Percentiles rank a stretch among this genome's conserved stretches.
phyloP scores from a whole-genome alignment of 2,329 filamentous ascomycete genomes.

The Oidium heveae region DNA sequence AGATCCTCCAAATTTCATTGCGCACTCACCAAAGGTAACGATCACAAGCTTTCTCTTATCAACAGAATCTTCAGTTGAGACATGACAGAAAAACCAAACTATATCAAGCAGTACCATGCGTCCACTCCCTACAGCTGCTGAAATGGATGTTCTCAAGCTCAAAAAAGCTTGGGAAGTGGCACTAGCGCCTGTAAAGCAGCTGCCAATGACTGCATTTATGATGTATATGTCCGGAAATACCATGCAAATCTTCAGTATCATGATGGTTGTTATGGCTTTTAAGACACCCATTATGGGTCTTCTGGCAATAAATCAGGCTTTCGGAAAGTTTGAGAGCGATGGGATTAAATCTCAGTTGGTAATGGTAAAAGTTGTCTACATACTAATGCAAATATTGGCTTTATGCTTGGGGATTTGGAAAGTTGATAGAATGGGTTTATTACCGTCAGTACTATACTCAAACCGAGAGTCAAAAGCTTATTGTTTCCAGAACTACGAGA shows the following conservation, averaged over 20 bases:
- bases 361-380: conserved; percentile 66
- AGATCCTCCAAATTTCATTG: too few relatives aligned
- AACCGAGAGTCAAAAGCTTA: conserved; percentile 10
- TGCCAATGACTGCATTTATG: conserved; percentile 97
- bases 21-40: too few relatives aligned
- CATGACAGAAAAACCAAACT: conserved; percentile 16
- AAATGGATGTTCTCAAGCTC: conserved; percentile 87
- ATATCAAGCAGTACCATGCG: conserved; percentile 21
- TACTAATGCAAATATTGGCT: conserved; percentile 65
- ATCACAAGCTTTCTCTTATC: too few relatives aligned
- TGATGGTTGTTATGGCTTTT: conserved; percentile 99
- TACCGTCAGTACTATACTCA: conserved; percentile 41
- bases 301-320: conserved; percentile 61
- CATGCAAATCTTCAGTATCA: conserved; percentile 96
- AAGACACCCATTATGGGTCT: conserved; percentile 82
- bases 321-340: conserved; percentile 71
- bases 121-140: conserved; percentile 46
- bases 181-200: conserved; percentile 70
- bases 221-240: conserved; percentile 99
- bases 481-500: conserved; percentile 46
- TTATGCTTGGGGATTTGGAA: conserved; percentile 84
- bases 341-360: conserved; percentile 49
- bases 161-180: conserved; percentile 99
- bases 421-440: conserved; percentile 80
- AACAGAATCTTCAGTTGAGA: too few relatives aligned